These are phyloP conservation scores for Flaveria bidentis DNA, from an alignment of 129 eudicot species.

Conservation along the genomic window DNA sequence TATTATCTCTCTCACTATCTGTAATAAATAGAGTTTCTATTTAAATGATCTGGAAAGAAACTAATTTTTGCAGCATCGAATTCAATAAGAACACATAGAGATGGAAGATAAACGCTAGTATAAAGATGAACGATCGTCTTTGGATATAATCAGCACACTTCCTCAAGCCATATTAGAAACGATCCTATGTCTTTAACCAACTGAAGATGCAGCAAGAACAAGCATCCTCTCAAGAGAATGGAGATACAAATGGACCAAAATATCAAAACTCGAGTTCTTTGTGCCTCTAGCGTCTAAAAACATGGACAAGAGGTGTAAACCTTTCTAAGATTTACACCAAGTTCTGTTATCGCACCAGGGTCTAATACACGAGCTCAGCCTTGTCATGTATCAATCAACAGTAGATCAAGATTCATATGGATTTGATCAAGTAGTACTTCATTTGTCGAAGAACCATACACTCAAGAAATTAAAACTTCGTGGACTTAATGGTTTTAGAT, in stretches of 20 bases:
- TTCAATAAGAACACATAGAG: background rate
- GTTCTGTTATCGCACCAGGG: background rate
- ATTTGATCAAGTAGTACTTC: background rate
- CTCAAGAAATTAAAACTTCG: background rate
- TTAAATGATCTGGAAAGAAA: background rate
- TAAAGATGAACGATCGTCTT: background rate
- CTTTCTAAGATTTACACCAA: background rate
- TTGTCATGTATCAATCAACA: background rate
- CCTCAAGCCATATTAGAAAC: slow-evolving; percentile 4
- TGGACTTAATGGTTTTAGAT: background rate
- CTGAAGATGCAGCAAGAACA: slow-evolving; percentile 3
- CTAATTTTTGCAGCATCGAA: background rate
- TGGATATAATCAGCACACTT: slow-evolving; percentile 6
- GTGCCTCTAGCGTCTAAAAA: background rate
- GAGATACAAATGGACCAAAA: slow-evolving; percentile 8
- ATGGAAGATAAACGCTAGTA: background rate
- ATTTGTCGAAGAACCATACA: background rate
- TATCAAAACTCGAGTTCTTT: background rate
- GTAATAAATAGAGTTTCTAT: background rate
- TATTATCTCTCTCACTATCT: too few relatives aligned
- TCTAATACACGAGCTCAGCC: background rate
- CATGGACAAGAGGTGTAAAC: background rate
- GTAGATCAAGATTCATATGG: background rate
- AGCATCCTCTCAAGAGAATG: slow-evolving; percentile 5
- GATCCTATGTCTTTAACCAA: background rate